Base-by-base conservation (phyloP, 1,139 yeast species). In the Saccharomyces hybrid region DNA sequence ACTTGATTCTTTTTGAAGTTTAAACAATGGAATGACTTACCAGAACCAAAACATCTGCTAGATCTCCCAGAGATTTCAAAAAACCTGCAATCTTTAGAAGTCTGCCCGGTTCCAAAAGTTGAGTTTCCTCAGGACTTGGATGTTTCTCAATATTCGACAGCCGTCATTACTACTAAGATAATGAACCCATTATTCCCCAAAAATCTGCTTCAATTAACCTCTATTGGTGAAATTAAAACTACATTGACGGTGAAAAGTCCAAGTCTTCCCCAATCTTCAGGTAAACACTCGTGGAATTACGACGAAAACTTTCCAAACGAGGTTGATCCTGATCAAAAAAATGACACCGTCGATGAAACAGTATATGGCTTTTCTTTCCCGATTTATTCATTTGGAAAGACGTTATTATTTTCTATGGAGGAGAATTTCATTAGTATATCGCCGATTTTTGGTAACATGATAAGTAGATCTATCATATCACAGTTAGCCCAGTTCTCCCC, bases 11-110 rank as follows among this genome's bases (percentile, higher is more conserved):
- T 46, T 46, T 29, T 38, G 46, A 14, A 65, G 70, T 68, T 68
- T 49, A 68, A 68, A 62, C 72, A 68, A 61, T 68, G 72, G 72
- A 65, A 67, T 55, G 67, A 67, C 25, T 55, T 62, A 8, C 60
- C 61, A 3, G 65, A 64, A 44, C 72, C 72, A 46, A 66, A 71
- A 54, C 71, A 68, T 55, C 65, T 65, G 46, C 47, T 68, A 38
- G 69, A 65, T 52, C 57, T 60, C 1, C 65, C 68, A 5, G 51
- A 58, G 16, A 51, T 57, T 16, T 52, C 59, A 2, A 50, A 57
- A 1, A 58, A 65, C 50, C 62, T 60, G 6, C 67, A 61, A 20
- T 64, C 70, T 2, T 51, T 67, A 42, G 64, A 63, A 42, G 44
- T 48, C 26, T 53, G 56, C 9, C 59, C 66, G 6, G 44, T 65